These are phyloP conservation scores for Arthrobotrys iridis DNA, from an alignment of 2,329 filamentous ascomycete species.

Conservation along the genomic window DNA sequence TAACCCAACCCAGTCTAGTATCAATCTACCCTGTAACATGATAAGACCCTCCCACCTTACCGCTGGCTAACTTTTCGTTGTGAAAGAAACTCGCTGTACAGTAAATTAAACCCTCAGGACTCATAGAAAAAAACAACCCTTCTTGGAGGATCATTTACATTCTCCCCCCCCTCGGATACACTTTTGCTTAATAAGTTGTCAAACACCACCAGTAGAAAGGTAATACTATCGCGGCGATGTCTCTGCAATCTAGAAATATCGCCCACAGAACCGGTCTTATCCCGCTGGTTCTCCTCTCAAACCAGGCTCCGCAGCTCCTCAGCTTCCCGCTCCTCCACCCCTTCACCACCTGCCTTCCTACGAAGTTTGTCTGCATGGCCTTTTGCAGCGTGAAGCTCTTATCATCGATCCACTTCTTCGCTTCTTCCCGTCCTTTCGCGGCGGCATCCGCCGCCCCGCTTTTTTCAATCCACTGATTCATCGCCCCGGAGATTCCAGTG, in stretches of 20 bases:
- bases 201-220: slow-evolving; percentile 45
- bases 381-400: slow-evolving; percentile 52
- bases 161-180: not conserved
- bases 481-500: slow-evolving; percentile 29
- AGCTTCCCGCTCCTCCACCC: slow-evolving; percentile 40
- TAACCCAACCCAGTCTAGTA: no score
- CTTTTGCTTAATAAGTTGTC: slow-evolving; percentile 23
- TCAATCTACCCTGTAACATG: not conserved
- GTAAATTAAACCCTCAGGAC: slow-evolving; percentile 1
- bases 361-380: slow-evolving; percentile 34
- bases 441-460: slow-evolving; percentile 34
- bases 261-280: slow-evolving; percentile 21
- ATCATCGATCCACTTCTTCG: slow-evolving; percentile 49
- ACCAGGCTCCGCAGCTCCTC: slow-evolving; percentile 21
- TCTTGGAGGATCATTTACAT: slow-evolving; percentile 12
- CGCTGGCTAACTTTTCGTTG: not conserved
- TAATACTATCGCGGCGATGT: slow-evolving; percentile 33
- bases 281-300: slow-evolving; percentile 35
- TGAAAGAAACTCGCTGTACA: slow-evolving; percentile 2
- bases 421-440: slow-evolving; percentile 40
- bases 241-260: slow-evolving; percentile 21
- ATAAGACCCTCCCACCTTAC: no score
- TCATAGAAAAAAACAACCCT: not conserved
- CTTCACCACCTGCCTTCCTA: slow-evolving; percentile 43
- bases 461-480: slow-evolving; percentile 50